These are phyloP conservation scores for Beauveria scarabaeidicola DNA, from an alignment of 2,329 filamentous ascomycete species.

Conservation along the genomic window DNA sequence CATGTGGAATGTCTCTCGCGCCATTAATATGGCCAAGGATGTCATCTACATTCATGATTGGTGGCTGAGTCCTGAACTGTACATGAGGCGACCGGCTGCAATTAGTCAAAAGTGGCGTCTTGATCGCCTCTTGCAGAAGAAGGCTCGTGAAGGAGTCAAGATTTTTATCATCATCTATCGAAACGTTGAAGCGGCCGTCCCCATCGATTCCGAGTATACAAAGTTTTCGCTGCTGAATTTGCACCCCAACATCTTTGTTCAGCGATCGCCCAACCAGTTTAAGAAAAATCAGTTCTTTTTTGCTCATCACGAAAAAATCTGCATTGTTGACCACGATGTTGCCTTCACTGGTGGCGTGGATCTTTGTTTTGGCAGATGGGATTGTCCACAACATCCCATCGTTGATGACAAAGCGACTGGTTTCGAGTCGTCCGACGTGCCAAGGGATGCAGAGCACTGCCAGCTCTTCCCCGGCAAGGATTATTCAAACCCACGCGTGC, in stretches of 20 bases:
- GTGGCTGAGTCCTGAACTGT: conserved; percentile 96
- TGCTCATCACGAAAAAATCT: conserved; percentile 97
- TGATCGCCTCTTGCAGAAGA: conserved; percentile 84
- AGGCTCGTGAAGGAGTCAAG: conserved; percentile 91
- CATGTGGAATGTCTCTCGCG: conserved; percentile 98
- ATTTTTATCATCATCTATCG: conserved; percentile 96
- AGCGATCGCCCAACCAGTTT: conserved; percentile 93
- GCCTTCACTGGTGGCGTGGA: conserved; percentile 95
- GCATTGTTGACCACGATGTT: conserved; percentile 89
- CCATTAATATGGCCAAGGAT: conserved; percentile 93
- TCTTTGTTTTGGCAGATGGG: conserved; percentile 94
- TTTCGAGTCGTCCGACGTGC: conserved; percentile 67
- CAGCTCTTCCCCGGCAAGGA: conserved; percentile 97
- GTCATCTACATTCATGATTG: conserved; percentile 99
- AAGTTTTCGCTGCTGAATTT: conserved; percentile 93
- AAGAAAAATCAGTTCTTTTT: conserved; percentile 99
- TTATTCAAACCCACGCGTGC: conserved; percentile 91
- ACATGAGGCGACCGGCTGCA: conserved; percentile 84
- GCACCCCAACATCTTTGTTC: conserved; percentile 92
- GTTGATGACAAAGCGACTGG: conserved; percentile 92
- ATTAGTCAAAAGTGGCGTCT: conserved; percentile 98
- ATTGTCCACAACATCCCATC: conserved; percentile 85
- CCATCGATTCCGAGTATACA: conserved; percentile 96
- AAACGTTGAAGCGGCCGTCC: conserved; percentile 93
- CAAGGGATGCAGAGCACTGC: conserved; percentile 86